phyloP scores from a whole-genome alignment of 768 basidiomycete genomes.

The Amanita rubescens region DNA sequence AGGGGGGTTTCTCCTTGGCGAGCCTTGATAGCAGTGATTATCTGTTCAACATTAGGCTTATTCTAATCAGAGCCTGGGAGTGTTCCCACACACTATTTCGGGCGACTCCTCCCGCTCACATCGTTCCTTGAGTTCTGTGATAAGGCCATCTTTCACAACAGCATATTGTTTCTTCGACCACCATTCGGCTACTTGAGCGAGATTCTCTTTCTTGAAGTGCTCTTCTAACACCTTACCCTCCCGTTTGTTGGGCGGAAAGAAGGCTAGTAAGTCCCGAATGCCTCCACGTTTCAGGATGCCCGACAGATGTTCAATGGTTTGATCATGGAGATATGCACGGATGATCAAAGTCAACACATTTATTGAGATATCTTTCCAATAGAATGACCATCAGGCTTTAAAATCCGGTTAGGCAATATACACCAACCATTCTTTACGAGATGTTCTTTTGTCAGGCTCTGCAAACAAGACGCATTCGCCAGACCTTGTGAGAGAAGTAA shows the following conservation, averaged over 20 bases:
- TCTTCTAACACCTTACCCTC: constrained; percentile 69
- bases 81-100: constrained; percentile 45
- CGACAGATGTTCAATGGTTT: constrained; percentile 87
- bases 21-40: constrained; percentile 64
- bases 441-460: constrained; percentile 86
- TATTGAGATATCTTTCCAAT: constrained; percentile 60
- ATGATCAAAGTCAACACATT: constrained; percentile 72
- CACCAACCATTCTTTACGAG: constrained; percentile 84
- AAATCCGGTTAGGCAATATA: constrained; percentile 1
- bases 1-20: constrained; percentile 76
- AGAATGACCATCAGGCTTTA: constrained; percentile 2
- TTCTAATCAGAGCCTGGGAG: constrained; percentile 16
- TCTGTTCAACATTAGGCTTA: constrained; percentile 35
- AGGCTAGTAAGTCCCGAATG: constrained; percentile 76
- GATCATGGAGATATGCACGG: constrained; percentile 72
- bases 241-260: constrained; percentile 84
- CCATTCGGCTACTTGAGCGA: constrained; percentile 85
- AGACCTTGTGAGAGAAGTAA: constrained; percentile 82
- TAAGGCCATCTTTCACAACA: constrained; percentile 71
- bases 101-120: constrained; percentile 61
- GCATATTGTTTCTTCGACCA: constrained; percentile 87
- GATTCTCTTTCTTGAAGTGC: constrained; percentile 76
- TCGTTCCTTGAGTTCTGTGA: constrained; percentile 61
- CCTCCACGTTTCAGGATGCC: constrained; percentile 75
- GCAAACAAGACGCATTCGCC: constrained; percentile 68